Evolutionary conservation across 345 rosid species (phyloP).

Genomic region (Arabis alpina): DNA sequence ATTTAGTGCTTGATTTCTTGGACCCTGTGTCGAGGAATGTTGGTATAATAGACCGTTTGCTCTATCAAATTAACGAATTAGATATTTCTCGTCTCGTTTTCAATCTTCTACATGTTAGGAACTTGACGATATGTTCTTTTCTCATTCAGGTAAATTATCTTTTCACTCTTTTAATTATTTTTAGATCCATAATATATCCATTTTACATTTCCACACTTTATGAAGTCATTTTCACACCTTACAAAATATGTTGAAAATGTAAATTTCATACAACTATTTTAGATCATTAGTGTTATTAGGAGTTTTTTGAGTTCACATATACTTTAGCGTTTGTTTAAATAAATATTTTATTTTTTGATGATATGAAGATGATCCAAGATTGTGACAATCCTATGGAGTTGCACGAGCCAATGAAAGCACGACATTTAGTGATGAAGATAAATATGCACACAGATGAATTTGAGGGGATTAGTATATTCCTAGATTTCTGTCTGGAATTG

Average conservation of each 20-base stretch:
- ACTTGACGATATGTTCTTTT: conserved; percentile 11
- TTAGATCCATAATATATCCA: not conserved
- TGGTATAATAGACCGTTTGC: not conserved
- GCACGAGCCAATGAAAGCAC: conserved; percentile 33
- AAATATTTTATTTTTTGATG: no score
- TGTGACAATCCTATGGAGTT: conserved; percentile 41
- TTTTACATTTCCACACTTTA: no score
- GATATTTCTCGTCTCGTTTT: conserved; percentile 27
- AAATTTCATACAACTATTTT: no score
- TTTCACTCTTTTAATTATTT: not conserved
- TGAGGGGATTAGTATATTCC: conserved; percentile 51
- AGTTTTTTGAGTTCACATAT: no score
- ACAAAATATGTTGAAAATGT: no score
- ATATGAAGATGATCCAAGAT: conserved; percentile 32
- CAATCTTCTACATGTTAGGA: conserved; percentile 9
- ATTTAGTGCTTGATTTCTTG: conserved; percentile 25
- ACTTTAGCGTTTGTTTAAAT: no score
- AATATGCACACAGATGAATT: conserved; percentile 44
- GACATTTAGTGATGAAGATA: conserved; percentile 49
- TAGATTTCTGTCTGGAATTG: conserved; percentile 43
- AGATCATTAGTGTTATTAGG: no score
- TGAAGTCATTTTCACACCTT: no score
- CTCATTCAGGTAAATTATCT: conserved; percentile 15
- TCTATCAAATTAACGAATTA: not conserved
- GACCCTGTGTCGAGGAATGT: not conserved